Conservation (phyloP, 2,329 filamentous ascomycete species). For the Xylariaceae sp. region DNA sequence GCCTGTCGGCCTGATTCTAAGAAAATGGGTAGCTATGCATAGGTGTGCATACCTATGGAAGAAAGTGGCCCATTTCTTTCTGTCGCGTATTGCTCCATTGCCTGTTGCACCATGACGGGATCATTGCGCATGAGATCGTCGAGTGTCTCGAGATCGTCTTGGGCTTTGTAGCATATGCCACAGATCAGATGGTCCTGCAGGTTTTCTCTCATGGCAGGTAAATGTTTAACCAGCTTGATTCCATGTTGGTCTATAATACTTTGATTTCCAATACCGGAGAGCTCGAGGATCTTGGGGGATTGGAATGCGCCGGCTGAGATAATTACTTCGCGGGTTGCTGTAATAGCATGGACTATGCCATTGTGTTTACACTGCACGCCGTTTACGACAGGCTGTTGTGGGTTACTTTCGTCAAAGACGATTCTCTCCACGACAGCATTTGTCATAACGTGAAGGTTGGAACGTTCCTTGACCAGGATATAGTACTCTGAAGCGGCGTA, state of each 20-base stretch:
- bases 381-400: no score
- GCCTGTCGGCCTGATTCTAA: no score
- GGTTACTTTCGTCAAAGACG: no score
- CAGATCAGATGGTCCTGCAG: slow-evolving; percentile 34
- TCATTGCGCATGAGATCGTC: slow-evolving; percentile 26
- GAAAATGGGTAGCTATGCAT: slow-evolving; percentile 28
- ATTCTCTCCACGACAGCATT: no score
- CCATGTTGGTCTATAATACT: slow-evolving; percentile 18
- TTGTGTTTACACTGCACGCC: not conserved
- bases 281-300: slow-evolving; percentile 44
- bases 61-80: slow-evolving; percentile 22
- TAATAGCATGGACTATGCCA: not conserved
- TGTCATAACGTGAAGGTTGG: no score
- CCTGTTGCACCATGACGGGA: slow-evolving; percentile 14
- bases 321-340: slow-evolving; percentile 26
- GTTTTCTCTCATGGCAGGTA: slow-evolving; percentile 31
- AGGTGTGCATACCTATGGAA: slow-evolving; percentile 22
- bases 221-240: slow-evolving; percentile 17
- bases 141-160: slow-evolving; percentile 24
- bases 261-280: slow-evolving; percentile 43
- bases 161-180: slow-evolving; percentile 19
- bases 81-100: slow-evolving; percentile 17
- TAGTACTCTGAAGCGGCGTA: no score
- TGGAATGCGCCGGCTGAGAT: slow-evolving; percentile 28
- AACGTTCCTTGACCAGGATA: no score